These are phyloP conservation scores for Astragalus glycyphyllos DNA, from an alignment of 306 rosid genomes.

Conservation along the genomic window DNA sequence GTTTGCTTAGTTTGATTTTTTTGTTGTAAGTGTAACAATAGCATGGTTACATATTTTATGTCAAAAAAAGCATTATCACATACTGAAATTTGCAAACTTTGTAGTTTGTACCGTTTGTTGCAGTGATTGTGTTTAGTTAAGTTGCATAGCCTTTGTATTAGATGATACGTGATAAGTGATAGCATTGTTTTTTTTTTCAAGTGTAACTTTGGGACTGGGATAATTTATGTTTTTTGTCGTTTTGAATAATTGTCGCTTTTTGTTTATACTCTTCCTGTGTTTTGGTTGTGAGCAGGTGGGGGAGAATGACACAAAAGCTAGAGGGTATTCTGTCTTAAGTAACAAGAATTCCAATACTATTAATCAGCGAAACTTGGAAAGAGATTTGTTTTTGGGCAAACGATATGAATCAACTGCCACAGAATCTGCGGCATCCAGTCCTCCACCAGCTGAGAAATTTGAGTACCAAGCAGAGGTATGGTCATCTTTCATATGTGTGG, in stretches of 20 bases:
- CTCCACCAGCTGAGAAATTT: constrained; percentile 65
- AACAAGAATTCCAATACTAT: constrained; percentile 44
- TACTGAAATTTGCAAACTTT: background rate
- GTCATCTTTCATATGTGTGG: background rate
- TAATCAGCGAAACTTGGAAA: constrained; percentile 45
- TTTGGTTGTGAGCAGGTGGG: constrained; percentile 56
- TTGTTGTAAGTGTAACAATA: background rate
- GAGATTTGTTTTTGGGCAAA: constrained; percentile 47
- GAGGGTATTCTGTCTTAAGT: constrained; percentile 63
- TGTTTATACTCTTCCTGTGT: background rate
- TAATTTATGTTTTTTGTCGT: background rate
- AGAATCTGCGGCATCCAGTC: constrained; percentile 67
- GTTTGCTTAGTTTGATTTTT: background rate
- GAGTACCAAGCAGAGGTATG: constrained; percentile 98
- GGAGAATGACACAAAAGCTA: constrained; percentile 51
- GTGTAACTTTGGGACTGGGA: background rate
- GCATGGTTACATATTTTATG: too few relatives aligned
- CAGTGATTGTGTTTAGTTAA: background rate
- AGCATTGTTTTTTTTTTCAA: background rate
- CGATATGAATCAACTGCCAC: constrained; percentile 84
- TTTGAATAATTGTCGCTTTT: background rate
- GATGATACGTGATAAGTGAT: too few relatives aligned
- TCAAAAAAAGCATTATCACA: constrained; percentile 1
- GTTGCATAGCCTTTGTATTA: too few relatives aligned
- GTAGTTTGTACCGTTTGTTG: too few relatives aligned